Evolutionary conservation across 2,329 filamentous ascomycete species (phyloP).

Genomic region (Monilinia aucupariae): DNA sequence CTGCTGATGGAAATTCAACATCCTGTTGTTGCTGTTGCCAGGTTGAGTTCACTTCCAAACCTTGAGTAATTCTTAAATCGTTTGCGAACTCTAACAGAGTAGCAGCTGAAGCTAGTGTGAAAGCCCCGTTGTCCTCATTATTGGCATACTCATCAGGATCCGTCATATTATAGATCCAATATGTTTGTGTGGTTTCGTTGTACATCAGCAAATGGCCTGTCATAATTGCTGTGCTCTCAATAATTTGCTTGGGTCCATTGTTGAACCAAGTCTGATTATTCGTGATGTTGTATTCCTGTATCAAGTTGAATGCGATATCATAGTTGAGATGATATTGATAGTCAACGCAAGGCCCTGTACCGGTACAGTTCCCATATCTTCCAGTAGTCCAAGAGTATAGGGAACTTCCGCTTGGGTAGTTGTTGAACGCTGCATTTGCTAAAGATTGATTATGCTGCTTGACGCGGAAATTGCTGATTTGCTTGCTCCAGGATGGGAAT

Average conservation of each 20-base stretch:
- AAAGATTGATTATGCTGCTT: conserved; percentile 54
- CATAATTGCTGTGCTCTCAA: conserved; percentile 57
- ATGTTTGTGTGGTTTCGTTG: conserved; percentile 50
- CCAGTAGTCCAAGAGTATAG: conserved; percentile 65
- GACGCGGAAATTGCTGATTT: conserved; percentile 60
- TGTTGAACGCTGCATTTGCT: conserved; percentile 55
- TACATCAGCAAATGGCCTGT: conserved; percentile 54
- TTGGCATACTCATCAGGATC: conserved; percentile 49
- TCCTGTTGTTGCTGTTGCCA: conserved; percentile 53
- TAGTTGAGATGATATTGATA: conserved; percentile 69
- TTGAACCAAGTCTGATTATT: conserved; percentile 35
- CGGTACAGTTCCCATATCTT: conserved; percentile 62
- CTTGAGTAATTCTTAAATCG: conserved; percentile 23
- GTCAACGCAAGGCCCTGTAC: conserved; percentile 59
- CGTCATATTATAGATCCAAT: conserved; percentile 57
- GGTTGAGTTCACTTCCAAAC: conserved; percentile 45
- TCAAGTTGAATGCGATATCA: conserved; percentile 54
- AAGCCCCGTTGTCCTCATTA: conserved; percentile 56
- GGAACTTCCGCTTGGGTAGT: conserved; percentile 52
- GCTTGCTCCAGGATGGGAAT: conserved; percentile 55
- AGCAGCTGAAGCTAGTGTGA: conserved; percentile 47
- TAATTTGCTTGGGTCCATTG: conserved; percentile 53
- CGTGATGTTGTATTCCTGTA: conserved; percentile 35
- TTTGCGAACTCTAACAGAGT: conserved; percentile 45
- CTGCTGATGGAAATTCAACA: conserved; percentile 49